These are phyloP conservation scores for Volvox carteri DNA, from an alignment of 163 green algal species.

Conservation along the genomic window DNA sequence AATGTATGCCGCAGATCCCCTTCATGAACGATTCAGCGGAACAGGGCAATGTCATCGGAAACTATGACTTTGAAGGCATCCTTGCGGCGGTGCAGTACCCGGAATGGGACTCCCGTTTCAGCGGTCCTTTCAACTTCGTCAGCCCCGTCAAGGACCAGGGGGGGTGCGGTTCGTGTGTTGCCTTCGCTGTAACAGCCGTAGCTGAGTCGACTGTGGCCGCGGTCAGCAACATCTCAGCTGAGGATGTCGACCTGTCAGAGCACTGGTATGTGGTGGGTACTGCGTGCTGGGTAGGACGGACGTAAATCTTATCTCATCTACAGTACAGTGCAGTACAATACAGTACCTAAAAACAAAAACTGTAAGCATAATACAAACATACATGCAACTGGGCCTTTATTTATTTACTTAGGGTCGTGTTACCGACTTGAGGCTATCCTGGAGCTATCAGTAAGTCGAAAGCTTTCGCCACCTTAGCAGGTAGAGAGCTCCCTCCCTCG, in stretches of 20 bases:
- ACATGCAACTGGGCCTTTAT: neutral
- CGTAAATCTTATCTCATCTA: no score
- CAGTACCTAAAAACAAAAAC: neutral
- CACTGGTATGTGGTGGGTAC: neutral
- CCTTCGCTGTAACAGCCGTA: neutral
- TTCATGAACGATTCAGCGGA: no score
- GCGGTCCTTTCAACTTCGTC: neutral
- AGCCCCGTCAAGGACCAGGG: conserved; percentile 22
- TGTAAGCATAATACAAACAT: neutral
- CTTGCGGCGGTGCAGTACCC: neutral
- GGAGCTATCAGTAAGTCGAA: no score
- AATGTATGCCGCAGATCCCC: no score
- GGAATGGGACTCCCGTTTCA: neutral
- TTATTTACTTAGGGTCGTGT: no score
- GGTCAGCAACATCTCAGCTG: neutral
- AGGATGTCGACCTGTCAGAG: neutral
- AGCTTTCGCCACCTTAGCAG: no score
- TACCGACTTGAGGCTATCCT: no score
- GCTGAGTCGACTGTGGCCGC: neutral
- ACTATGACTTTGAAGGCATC: neutral
- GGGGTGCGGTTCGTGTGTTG: neutral
- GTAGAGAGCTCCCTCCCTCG: no score
- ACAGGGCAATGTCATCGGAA: no score
- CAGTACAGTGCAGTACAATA: no score
- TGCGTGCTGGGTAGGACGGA: no score